Percentiles rank a stretch among this genome's conserved stretches.
Conservation (phyloP, 106 monocot genomes). For the Amphibolis antarctica region DNA sequence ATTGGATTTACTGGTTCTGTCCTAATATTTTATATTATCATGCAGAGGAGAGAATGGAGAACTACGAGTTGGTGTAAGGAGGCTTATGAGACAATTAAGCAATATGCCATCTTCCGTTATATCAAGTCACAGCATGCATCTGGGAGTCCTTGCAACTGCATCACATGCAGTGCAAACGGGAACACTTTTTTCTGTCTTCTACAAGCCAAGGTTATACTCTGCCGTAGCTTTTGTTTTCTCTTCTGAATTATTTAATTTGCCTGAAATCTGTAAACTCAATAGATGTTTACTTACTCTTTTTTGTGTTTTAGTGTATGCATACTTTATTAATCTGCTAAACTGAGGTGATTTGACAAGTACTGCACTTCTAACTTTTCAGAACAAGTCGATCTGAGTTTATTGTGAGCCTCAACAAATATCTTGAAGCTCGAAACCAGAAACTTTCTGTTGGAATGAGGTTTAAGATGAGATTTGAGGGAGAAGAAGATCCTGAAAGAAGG, state of each 20-base stretch:
- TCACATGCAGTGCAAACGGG: conserved; percentile 79
- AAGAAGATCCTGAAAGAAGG: conserved; percentile 80
- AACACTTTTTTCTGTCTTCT: conserved; percentile 78
- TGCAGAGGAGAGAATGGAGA: conserved; percentile 68
- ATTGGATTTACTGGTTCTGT: not conserved
- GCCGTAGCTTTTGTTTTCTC: no score
- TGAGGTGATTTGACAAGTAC: not conserved
- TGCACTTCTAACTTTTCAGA: conserved; percentile 19
- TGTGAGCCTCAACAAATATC: conserved; percentile 56
- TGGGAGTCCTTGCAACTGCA: conserved; percentile 85
- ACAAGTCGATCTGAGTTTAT: conserved; percentile 75
- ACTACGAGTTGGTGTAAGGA: conserved; percentile 65
- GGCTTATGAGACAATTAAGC: conserved; percentile 55
- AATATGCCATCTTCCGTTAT: conserved; percentile 91
- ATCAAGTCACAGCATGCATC: conserved; percentile 86
- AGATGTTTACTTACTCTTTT: no score
- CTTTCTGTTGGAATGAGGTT: conserved; percentile 85
- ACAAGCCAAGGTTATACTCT: conserved; percentile 60
- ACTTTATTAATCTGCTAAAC: not conserved
- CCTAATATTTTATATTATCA: not conserved
- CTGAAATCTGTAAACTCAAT: no score
- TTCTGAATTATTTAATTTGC: no score
- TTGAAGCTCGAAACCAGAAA: conserved; percentile 60
- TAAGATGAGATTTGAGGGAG: conserved; percentile 90
- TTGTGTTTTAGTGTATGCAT: no score